Evolutionary conservation across 352 stramenopile species (phyloP).

Genomic region (Globisporangium solare): DNA sequence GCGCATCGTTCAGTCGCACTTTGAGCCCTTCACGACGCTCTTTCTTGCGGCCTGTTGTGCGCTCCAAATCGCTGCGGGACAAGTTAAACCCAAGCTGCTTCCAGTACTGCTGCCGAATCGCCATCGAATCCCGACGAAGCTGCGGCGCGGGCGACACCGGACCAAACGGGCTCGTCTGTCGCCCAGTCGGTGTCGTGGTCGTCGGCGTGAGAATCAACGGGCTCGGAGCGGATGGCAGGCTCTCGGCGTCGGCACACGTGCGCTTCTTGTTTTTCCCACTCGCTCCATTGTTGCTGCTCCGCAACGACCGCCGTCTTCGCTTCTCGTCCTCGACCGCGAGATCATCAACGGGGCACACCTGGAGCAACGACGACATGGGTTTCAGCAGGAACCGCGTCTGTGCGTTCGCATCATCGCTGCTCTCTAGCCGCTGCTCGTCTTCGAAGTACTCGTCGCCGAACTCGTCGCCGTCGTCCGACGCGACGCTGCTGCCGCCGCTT

Average conservation of each 20-base stretch:
- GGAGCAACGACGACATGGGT: slow-evolving; percentile 60
- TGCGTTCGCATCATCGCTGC: not conserved
- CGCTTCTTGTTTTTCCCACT: slow-evolving; percentile 38
- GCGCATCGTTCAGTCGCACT: slow-evolving; percentile 68
- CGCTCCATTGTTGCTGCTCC: slow-evolving; percentile 16
- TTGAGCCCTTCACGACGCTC: slow-evolving; percentile 69
- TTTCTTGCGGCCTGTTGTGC: slow-evolving; percentile 58
- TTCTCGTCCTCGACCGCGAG: slow-evolving; percentile 76
- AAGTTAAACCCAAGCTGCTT: slow-evolving; percentile 79
- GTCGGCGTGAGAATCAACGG: slow-evolving; percentile 20
- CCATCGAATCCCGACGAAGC: slow-evolving; percentile 69
- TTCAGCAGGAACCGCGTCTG: slow-evolving; percentile 47
- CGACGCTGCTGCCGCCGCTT: slow-evolving; percentile 7
- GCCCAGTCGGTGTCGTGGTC: slow-evolving; percentile 2
- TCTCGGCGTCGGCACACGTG: slow-evolving; percentile 49
- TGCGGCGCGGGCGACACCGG: not conserved
- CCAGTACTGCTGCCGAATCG: slow-evolving; percentile 85
- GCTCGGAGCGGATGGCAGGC: slow-evolving; percentile 42
- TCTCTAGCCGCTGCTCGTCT: not conserved
- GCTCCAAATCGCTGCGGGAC: slow-evolving; percentile 76
- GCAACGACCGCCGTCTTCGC: slow-evolving; percentile 45
- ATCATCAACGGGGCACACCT: slow-evolving; percentile 73
- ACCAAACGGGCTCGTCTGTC: too few species aligned
- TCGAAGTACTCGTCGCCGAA: slow-evolving; percentile 8
- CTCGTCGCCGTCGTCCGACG: slow-evolving; percentile 9